Conservation (phyloP, 805 yeast species). For the Sugiyamaella boreocaroliniensis region DNA sequence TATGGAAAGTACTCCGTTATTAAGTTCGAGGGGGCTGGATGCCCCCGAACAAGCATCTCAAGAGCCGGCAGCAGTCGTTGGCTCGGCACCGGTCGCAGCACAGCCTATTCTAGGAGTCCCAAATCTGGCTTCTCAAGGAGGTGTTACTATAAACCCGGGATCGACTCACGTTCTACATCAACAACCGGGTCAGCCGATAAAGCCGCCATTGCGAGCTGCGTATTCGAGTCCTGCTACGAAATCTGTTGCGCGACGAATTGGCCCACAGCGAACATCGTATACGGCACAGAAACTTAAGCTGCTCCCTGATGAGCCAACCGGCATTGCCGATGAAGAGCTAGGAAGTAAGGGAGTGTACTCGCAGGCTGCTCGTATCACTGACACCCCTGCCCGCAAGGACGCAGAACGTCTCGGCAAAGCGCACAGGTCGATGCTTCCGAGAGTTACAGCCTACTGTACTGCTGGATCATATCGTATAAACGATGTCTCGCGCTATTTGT, state of each 20-base stretch:
- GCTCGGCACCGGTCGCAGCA: background rate
- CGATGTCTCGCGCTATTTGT: constrained; percentile 77
- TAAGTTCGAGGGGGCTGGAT: background rate
- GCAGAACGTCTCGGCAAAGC: constrained; percentile 89
- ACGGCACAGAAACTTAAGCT: constrained; percentile 83
- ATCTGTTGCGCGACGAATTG: constrained; percentile 18
- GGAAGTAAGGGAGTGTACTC: constrained; percentile 60
- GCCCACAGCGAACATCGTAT: constrained; percentile 68
- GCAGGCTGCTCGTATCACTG: constrained; percentile 76
- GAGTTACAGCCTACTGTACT: constrained; percentile 95
- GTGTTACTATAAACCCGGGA: background rate
- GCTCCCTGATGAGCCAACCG: constrained; percentile 52
- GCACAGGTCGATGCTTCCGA: constrained; percentile 74
- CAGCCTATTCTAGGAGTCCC: background rate
- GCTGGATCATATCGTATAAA: constrained; percentile 88
- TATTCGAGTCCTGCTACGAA: background rate
- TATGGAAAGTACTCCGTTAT: background rate
- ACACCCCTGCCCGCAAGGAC: constrained; percentile 82
- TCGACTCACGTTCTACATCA: background rate
- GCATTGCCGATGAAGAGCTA: constrained; percentile 21
- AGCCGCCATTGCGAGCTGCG: background rate
- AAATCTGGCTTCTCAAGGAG: background rate
- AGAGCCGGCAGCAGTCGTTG: background rate
- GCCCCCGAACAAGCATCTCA: background rate
- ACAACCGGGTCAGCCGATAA: background rate